Base-by-base conservation (phyloP, 2,329 filamentous ascomycete species). In the Scytalidium sp. region DNA sequence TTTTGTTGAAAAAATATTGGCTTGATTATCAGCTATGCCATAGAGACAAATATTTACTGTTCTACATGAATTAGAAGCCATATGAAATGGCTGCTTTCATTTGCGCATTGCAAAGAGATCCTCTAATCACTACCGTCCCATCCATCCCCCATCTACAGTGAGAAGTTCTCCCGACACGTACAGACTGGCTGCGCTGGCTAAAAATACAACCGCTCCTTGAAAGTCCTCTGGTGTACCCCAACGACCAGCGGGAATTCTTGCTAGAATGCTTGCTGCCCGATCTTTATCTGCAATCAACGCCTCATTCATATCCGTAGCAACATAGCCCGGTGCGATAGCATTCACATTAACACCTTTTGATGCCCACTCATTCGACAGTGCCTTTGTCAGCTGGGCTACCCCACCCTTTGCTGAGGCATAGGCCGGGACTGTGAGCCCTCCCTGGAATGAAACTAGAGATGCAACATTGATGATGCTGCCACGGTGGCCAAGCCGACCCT, bases 221-320 rank as follows among this genome's bases (percentile, higher is more conserved):
- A 95, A 94, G 59, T 96, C 90, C n/a, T 92, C 88, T 0, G 89
- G 87, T 8, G 66, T 75, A 0, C 89, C 90, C 89, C 90, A 95
- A 58, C 88, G 74, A 0, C 85, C 89, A 1, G 87, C 88, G 0
- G 90, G 90, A 59, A 95, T 95, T 48, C 90, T 74, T 19, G 80
- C 81, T 60, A 87, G 75, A 57, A 96, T 94, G 57, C 83, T 84
- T 53, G 76, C 79, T 47, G 86, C 78, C 36, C 89, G 75, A 58
- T 79, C 80, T 60, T 79, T 67, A 65, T 95, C 84, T 49, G 84
- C 80, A 29, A 93, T 81, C 63, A 96, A 69, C 2, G 88, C 89
- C 57, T 76, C 78, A 65, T 95, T 96, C 90, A 96, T 96, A 50
- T 95, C 90, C 15, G 90, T 95, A 41, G 80, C 86, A 60, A 95